Evolutionary conservation across 2,329 filamentous ascomycete species (phyloP).

Genomic region (Eutypella sp.): DNA sequence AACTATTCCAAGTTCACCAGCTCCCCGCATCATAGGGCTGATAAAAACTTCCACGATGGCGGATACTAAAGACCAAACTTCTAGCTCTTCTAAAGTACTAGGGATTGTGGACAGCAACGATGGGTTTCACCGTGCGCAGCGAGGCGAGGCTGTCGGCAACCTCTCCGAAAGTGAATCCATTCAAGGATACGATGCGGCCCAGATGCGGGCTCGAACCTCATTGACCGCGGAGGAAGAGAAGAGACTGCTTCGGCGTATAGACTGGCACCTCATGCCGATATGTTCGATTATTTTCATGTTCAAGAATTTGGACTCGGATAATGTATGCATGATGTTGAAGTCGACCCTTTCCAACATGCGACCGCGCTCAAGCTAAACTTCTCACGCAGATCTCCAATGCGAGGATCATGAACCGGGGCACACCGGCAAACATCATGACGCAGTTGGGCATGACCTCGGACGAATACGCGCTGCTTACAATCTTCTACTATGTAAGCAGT

Average conservation of each 20-base stretch:
- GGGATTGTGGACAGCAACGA: conserved; percentile 7
- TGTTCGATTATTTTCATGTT: conserved; percentile 36
- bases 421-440: conserved; percentile 34
- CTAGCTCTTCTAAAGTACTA: conserved; percentile 6
- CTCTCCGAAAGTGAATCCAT: conserved; percentile 11
- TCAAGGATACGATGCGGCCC: conserved; percentile 26
- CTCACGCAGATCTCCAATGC: conserved; percentile 31
- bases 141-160: conserved; percentile 17
- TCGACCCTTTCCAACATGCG: not conserved
- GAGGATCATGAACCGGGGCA: conserved; percentile 38
- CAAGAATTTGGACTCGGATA: conserved; percentile 35
- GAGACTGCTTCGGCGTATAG: conserved; percentile 36
- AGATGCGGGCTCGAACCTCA: conserved; percentile 21
- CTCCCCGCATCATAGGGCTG: too few species aligned
- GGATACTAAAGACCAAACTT: conserved; percentile 4
- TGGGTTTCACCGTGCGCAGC: conserved; percentile 16
- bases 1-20: too few species aligned
- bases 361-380: not conserved
- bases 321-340: conserved; percentile 23
- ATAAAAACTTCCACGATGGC: conserved; percentile 2
- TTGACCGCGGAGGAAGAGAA: conserved; percentile 38
- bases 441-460: conserved; percentile 35
- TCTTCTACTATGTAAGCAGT: conserved; percentile 32
- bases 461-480: conserved; percentile 34
- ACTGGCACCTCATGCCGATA: conserved; percentile 37